Evolutionary conservation across 345 rosid genomes (phyloP).

Genomic region (Arabis alpina): DNA sequence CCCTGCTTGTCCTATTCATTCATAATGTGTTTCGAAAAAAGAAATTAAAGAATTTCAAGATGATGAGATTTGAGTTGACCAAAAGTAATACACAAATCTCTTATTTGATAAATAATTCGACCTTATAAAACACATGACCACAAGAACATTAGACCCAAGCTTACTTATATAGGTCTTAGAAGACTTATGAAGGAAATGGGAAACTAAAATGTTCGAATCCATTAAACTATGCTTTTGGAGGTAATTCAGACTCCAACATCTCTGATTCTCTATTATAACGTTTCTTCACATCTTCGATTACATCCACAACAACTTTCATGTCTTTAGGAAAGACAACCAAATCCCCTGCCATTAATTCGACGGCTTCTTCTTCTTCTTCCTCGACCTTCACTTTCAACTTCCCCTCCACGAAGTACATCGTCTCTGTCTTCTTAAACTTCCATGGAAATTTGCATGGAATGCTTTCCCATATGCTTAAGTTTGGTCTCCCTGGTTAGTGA

Average conservation of each 20-base stretch:
- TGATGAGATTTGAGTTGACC: no score
- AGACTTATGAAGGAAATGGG: not conserved
- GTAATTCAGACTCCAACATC: constrained; percentile 6
- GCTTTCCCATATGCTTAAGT: constrained; percentile 35
- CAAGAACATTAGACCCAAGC: constrained; percentile 1
- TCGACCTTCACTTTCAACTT: constrained; percentile 26
- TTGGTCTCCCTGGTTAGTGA: not conserved
- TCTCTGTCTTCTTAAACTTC: constrained; percentile 35
- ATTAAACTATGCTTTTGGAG: constrained; percentile 7
- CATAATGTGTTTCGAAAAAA: no score
- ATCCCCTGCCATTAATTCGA: constrained; percentile 26
- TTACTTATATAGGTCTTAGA: not conserved
- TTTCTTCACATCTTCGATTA: constrained; percentile 35
- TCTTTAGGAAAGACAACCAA: constrained; percentile 36
- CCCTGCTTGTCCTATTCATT: no score
- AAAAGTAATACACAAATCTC: not conserved
- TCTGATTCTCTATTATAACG: constrained; percentile 19
- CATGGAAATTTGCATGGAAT: constrained; percentile 26
- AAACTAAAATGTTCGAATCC: not conserved
- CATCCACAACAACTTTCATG: constrained; percentile 23
- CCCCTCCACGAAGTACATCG: constrained; percentile 33
- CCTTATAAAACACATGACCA: not conserved
- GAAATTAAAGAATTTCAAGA: no score
- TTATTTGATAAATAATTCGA: not conserved
- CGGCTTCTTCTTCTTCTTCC: constrained; percentile 20